phyloP scores from a whole-genome alignment of 768 basidiomycete genomes.

The Chalciporus pseudorubinellus region DNA sequence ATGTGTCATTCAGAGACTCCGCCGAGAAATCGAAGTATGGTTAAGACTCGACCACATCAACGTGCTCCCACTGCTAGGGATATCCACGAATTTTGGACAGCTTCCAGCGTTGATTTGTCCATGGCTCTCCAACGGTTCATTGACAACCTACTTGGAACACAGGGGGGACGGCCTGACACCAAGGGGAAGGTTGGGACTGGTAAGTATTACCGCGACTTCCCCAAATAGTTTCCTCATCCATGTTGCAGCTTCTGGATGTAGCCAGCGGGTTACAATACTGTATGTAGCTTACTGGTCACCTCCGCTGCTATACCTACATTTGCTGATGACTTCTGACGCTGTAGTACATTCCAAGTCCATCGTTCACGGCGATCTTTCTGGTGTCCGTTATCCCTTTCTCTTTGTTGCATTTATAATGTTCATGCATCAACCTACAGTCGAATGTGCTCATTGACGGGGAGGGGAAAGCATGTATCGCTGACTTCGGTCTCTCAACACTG shows the following conservation, averaged over 20 bases:
- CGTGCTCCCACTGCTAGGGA: not conserved
- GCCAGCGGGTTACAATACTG: slow-evolving; percentile 4
- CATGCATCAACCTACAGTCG: not conserved
- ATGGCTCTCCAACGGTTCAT: not conserved
- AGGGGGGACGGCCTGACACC: no score
- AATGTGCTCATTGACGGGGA: slow-evolving; percentile 1
- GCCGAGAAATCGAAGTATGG: slow-evolving; percentile 5
- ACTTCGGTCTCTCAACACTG: slow-evolving; percentile 9
- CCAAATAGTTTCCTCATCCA: not conserved
- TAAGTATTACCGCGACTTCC: not conserved
- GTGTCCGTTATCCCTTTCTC: not conserved
- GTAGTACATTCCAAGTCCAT: slow-evolving; percentile 2
- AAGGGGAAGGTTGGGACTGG: not conserved
- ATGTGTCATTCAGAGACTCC: not conserved
- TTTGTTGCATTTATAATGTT: not conserved
- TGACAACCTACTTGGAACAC: not conserved
- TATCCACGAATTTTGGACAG: not conserved
- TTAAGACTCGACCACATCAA: not conserved
- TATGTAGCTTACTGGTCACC: not conserved
- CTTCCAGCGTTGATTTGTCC: slow-evolving; percentile 3
- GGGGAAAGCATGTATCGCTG: not conserved
- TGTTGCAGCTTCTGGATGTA: not conserved
- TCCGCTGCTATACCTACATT: no score
- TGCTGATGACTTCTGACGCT: not conserved
- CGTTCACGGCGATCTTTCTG: slow-evolving; percentile 11